Percentiles rank a stretch among this genome's conserved stretches.
Evolutionary conservation across 257 asterid genomes (phyloP).

Genomic region (Schizonepeta tenuifolia): DNA sequence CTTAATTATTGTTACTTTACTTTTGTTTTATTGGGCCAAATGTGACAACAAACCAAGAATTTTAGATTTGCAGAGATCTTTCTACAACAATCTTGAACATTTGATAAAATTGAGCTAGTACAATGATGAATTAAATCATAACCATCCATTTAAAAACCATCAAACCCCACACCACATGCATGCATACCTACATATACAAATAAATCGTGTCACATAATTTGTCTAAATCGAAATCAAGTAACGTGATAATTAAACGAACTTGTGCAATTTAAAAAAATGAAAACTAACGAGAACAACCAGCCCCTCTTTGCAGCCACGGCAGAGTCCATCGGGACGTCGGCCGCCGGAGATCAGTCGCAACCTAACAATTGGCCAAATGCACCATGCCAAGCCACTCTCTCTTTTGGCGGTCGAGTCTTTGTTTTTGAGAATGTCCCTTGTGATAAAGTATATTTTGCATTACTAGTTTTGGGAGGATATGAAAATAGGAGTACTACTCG

Average conservation of each 20-base stretch:
- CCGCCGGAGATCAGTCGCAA: not conserved
- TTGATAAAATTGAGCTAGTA: not conserved
- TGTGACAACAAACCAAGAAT: no score
- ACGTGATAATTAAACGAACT: no score
- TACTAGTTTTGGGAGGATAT: conserved; percentile 40
- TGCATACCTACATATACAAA: conserved; percentile 14
- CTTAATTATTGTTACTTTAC: not conserved
- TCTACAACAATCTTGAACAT: conserved; percentile 8
- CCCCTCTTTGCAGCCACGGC: not conserved
- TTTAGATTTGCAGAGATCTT: not conserved
- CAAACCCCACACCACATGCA: conserved; percentile 21
- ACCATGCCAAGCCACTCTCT: conserved; percentile 27
- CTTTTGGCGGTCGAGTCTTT: not conserved
- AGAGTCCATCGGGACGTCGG: conserved; percentile 12
- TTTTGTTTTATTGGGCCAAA: not conserved
- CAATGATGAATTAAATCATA: conserved; percentile 2
- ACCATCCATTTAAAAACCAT: conserved; percentile 13
- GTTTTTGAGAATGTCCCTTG: conserved; percentile 32
- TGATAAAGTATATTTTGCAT: conserved; percentile 20
- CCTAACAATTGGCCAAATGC: not conserved
- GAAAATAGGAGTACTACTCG: not conserved
- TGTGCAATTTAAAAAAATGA: not conserved
- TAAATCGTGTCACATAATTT: not conserved
- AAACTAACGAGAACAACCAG: conserved; percentile 6
- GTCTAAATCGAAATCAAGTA: not conserved